Conservation (phyloP, 2,329 filamentous ascomycete genomes). For the Magnaporthiopsis rhizophila region DNA sequence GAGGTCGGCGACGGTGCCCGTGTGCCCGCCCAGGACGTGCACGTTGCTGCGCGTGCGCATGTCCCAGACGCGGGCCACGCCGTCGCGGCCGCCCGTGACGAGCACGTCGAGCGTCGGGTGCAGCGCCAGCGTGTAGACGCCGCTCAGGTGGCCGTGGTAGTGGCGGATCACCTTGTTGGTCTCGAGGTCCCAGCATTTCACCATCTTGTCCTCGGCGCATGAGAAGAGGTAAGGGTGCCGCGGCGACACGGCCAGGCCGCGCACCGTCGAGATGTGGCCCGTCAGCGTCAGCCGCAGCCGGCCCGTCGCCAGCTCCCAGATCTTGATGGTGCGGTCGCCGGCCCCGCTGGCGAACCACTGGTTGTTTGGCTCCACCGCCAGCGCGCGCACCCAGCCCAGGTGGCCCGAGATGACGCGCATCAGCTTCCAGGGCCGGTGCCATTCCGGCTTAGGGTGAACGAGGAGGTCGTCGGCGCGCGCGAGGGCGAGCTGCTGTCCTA, state of each 20-base stretch:
- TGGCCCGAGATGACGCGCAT: conserved; percentile 97
- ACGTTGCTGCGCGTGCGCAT: conserved; percentile 96
- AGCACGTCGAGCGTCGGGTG: conserved; percentile 93
- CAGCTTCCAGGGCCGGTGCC: conserved; percentile 97
- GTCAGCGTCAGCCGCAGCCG: conserved; percentile 79
- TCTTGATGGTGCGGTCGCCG: conserved; percentile 95
- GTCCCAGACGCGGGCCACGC: conserved; percentile 93
- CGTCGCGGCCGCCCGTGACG: conserved; percentile 89
- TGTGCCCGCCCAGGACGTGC: conserved; percentile 87
- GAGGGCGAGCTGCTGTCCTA: conserved; percentile 28
- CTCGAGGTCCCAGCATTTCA: conserved; percentile 99
- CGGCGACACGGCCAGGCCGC: conserved; percentile 84
- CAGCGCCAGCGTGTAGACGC: conserved; percentile 87
- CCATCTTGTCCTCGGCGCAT: conserved; percentile 98
- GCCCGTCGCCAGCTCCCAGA: conserved; percentile 92
- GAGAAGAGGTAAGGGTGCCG: conserved; percentile 96
- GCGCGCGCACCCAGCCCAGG: conserved; percentile 82
- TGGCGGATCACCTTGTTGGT: conserved; percentile 99
- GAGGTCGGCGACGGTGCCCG: conserved; percentile 79
- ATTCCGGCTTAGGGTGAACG: conserved; percentile 65
- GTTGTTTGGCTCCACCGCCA: conserved; percentile 92
- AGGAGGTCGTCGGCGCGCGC: conserved; percentile 20
- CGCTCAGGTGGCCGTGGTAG: conserved; percentile 94
- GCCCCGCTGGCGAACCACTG: conserved; percentile 96
- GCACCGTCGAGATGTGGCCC: conserved; percentile 88